Evolutionary conservation across 2,329 filamentous ascomycete species (phyloP), one percentile per base, ranked within the genome.

Genomic region (Neurospora sp.): DNA sequence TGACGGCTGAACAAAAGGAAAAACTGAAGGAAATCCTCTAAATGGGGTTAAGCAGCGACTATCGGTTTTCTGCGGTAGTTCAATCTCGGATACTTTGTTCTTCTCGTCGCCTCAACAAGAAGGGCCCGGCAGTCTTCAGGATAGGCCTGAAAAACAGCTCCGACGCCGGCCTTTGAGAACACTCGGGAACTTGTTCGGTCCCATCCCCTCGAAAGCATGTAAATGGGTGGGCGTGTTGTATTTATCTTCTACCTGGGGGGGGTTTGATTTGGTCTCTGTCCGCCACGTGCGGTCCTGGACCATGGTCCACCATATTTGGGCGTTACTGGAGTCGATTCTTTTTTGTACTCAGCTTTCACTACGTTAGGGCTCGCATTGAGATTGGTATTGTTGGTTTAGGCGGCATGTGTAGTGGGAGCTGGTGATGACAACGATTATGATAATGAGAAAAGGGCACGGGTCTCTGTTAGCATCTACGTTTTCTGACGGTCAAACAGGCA

Each of bases 1-100:
- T 99, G 80, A 95, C 92, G 4, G 70, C 86, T 8, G 82, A 86
- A 4, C 95, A 98, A 82, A 98, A 97, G 84, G 83, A 89, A 73
- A 86, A 91, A 78, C 81, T 99, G 73, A 92, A 86, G 81, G 90
- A 94, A 76, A 92, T 97, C 76, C 83, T 99, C 74, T 89, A 79
- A 82, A 70, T 66, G 52, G 52, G 23, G 12, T 36, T 17, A 33
- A 36, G 12, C 28, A 28, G 36, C 28, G 12, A 10, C 15, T 17
- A 36, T 62, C 12, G 15, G 23, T 62, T n/a, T 17, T 17, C 28
- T 17, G 23, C 15, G 3, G 8, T n/a, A 5, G 6, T 33, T 10
- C 1, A 36, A 17, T 10, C 52, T 33, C 28, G 52, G 46, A 52
- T 52, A 36, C 52, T 33, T 36, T 28, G 46, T 52, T 19, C 19